Evolutionary conservation across 2,329 filamentous ascomycete species (phyloP), one percentile per base, ranked within the genome.

Genomic region (Lojkania enalia): DNA sequence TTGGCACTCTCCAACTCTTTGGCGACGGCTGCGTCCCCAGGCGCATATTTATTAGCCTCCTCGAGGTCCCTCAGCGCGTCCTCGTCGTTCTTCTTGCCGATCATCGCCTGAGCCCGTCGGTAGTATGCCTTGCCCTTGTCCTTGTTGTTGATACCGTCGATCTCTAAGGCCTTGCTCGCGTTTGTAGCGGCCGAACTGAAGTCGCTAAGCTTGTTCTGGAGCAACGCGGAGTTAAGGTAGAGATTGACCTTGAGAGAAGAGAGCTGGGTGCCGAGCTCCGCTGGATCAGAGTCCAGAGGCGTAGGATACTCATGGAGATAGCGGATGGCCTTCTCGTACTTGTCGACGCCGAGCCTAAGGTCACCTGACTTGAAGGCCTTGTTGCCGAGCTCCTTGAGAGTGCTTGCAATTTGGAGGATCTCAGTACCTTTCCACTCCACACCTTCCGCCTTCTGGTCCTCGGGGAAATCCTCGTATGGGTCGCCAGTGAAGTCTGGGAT

Each of bases 381-480:
- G 77, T 95, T 97, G 60, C 94, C 94, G 65, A 86, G 94, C 25
- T 87, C 88, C 76, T 99, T 99, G 71, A 95, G 83, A 55, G 88
- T 88, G 4, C 80, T 77, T 2, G 88, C 90, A 49, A 97, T 91
- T 71, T 87, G 82, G 67, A 89, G 79, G 51, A 90, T 82, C 50
- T 86, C 80, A 14, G 77, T 67, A 12, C 86, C 86, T 38, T 83
- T 80, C 51, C 90, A 79, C 42, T 84, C 77, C 42, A 82, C 73
- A 36, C 79, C 75, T 20, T 39, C 48, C 51, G 73, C 71, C 60
- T 62, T 63, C 36, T 86, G 83, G 73, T 99, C 94, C 67, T 96
- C 90, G 23, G 94, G 94, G 73, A 88, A 97, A 69, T 97, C 94
- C 75, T 97, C 92, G 74, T 95, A 96, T 4, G 84, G 81, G 74